These are phyloP conservation scores for Talaromyces verruculosus DNA, from an alignment of 2,329 filamentous ascomycete genomes.

Conservation along the genomic window DNA sequence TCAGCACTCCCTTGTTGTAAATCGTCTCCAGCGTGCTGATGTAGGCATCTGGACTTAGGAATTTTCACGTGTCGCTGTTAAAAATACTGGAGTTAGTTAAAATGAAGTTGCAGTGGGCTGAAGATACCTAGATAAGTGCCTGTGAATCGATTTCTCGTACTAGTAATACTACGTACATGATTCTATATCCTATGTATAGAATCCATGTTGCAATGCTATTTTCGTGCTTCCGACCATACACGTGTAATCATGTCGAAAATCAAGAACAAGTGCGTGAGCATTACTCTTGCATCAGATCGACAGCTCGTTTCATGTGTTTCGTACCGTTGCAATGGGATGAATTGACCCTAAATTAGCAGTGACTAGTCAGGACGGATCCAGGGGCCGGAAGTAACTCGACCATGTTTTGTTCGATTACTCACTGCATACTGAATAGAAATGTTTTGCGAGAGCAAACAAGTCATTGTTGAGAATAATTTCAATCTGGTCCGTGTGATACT, in stretches of 20 bases:
- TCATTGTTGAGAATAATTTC: not conserved
- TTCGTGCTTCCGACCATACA: not conserved
- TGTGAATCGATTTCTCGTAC: not conserved
- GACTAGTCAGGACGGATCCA: not conserved
- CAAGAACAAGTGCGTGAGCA: not conserved
- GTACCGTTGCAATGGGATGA: constrained; percentile 12
- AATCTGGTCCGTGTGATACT: not conserved
- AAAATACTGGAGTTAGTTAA: not conserved
- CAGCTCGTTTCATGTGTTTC: constrained; percentile 9
- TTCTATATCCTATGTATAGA: not conserved
- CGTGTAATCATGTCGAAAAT: not conserved
- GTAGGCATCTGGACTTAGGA: not conserved
- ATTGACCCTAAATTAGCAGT: constrained; percentile 11
- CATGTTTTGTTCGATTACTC: not conserved
- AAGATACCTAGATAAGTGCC: not conserved
- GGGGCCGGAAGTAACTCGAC: not conserved
- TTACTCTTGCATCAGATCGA: not conserved
- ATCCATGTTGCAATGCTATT: constrained; percentile 1
- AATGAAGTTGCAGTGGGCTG: not conserved
- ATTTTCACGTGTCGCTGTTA: not conserved
- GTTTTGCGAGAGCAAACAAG: not conserved
- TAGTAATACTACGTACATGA: not conserved
- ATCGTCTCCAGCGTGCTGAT: not conserved
- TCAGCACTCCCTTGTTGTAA: not conserved
- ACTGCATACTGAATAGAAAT: not conserved